Conservation (phyloP, 2,329 filamentous ascomycete genomes). For the Fusarium bactridioides region DNA sequence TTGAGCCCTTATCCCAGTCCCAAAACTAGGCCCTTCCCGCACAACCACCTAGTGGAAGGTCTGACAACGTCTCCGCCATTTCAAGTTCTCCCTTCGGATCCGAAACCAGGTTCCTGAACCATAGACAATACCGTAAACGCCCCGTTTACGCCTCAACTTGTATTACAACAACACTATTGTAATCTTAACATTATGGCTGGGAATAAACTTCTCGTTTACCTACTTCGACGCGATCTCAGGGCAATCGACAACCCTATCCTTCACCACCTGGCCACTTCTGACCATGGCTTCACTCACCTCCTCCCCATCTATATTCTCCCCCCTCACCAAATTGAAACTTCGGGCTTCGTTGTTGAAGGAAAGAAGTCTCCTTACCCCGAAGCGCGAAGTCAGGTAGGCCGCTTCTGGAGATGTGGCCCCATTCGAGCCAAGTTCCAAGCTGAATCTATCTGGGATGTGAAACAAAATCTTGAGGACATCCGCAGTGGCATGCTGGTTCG, state of each 20-base stretch:
- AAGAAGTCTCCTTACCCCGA: conserved; percentile 71
- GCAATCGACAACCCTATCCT: conserved; percentile 79
- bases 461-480: conserved; percentile 64
- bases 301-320: conserved; percentile 76
- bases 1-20: conserved; percentile 1
- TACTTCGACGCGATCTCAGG: conserved; percentile 77
- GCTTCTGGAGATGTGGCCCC: conserved; percentile 77
- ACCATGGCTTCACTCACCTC: conserved; percentile 70
- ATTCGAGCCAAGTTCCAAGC: conserved; percentile 76
- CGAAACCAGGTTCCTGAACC: not conserved
- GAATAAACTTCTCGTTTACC: conserved; percentile 69
- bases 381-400: conserved; percentile 69
- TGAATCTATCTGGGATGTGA: conserved; percentile 77
- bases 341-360: conserved; percentile 70
- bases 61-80: conserved; percentile 3
- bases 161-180: not conserved
- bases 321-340: conserved; percentile 76
- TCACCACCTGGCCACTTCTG: conserved; percentile 60
- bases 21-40: conserved; percentile 3
- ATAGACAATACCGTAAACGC: not conserved
- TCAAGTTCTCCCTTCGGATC: not conserved
- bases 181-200: conserved; percentile 42
- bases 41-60: conserved; percentile 9
- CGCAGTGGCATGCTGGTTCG: conserved; percentile 70
- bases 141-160: not conserved